Conservation (phyloP, 352 stramenopile species). For the Globisporangium solare region DNA sequence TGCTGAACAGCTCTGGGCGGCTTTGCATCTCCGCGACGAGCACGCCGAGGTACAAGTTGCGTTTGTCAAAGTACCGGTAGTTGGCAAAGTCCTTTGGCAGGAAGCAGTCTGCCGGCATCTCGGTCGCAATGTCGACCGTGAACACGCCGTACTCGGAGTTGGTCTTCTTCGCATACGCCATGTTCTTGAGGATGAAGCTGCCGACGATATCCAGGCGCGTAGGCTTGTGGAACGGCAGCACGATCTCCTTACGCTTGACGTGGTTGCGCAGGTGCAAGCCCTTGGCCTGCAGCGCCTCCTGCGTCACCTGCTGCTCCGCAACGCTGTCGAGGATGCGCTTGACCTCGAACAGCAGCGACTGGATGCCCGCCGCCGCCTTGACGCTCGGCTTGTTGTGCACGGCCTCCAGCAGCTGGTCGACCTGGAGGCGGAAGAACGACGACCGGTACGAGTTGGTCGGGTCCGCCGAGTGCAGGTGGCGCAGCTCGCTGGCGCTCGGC, state of each 20-base stretch:
- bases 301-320: slow-evolving; percentile 67
- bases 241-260: slow-evolving; percentile 80
- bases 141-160: slow-evolving; percentile 45
- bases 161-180: slow-evolving; percentile 60
- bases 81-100: slow-evolving; percentile 87
- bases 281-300: slow-evolving; percentile 52
- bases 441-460: slow-evolving; percentile 65
- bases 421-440: slow-evolving; percentile 85
- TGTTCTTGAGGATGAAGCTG: slow-evolving; percentile 84
- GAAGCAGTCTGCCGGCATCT: slow-evolving; percentile 81
- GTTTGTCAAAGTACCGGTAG: slow-evolving; percentile 88
- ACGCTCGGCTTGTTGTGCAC: slow-evolving; percentile 52
- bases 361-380: slow-evolving; percentile 41
- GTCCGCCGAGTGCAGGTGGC: slow-evolving; percentile 73
- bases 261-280: slow-evolving; percentile 66
- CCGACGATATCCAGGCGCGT: slow-evolving; percentile 78
- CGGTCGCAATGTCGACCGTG: slow-evolving; percentile 75
- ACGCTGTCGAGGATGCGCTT: slow-evolving; percentile 72
- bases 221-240: slow-evolving; percentile 78
- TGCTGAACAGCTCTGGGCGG: slow-evolving; percentile 32
- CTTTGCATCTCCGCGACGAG: slow-evolving; percentile 53
- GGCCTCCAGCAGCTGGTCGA: slow-evolving; percentile 79
- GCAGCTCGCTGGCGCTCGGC: slow-evolving; percentile 79
- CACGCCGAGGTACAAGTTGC: slow-evolving; percentile 82
- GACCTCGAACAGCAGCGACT: slow-evolving; percentile 75